Base-by-base conservation (phyloP, 2,329 filamentous ascomycete species). In the Stemphylium vesicarium region DNA sequence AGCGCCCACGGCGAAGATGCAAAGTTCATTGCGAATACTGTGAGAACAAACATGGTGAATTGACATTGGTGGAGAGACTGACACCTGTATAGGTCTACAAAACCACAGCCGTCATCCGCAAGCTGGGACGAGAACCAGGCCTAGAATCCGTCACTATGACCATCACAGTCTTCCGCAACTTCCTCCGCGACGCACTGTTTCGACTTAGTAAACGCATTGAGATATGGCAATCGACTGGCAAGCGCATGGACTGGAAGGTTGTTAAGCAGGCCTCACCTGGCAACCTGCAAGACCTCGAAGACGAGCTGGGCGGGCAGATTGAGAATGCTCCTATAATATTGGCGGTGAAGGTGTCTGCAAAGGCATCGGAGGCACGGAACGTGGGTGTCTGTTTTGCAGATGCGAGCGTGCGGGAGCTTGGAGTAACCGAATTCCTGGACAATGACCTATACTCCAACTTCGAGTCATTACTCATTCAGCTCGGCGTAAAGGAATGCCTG, bases 381-480 rank as follows among this genome's bases (percentile, higher is more conserved):
- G 89, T 99, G 0, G 95, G 95, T 8, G 94, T 99, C 4, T 98
- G 95, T 77, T 99, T 99, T 72, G 96, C 95, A 7, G 95, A 99
- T 80, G 95, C 96, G 1, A 97, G 92, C 63, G 94, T 98, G 22
- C 85, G 95, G 46, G 95, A 99, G 79, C 84, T 99, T 2, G 95
- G 95, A 8, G 92, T 99, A 49, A 96, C 91, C 80, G 96, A 99
- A 73, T 99, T 99, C 63, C 85, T 96, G n/a, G 95, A 99, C 81
- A 99, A 98, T 71, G 95, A 99, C 72, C 82, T 97, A 9, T 99
- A 96, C 79, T 98, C 94, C 47, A 99, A 99, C 75, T 96, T 99
- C 64, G 95, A 99, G 78, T 92, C 93, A 3, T 83, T 99, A 15
- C 85, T 99, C 47, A 99, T 99, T 63, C 96, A 99, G 73, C 85